phyloP scores from a whole-genome alignment of 768 basidiomycete species.

The Pleurotus sapidus region DNA sequence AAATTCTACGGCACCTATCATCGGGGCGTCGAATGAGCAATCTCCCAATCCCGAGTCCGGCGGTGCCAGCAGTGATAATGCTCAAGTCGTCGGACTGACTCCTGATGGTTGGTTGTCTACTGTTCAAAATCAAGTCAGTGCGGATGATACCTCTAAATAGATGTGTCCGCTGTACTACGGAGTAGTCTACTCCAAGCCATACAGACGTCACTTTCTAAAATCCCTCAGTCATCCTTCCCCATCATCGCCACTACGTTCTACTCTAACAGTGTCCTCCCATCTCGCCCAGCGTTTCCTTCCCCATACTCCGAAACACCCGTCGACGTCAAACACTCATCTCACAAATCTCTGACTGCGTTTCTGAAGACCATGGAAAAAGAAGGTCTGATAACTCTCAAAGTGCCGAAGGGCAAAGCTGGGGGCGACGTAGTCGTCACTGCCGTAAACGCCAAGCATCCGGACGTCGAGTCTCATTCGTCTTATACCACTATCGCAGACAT shows the following conservation, averaged over 20 bases:
- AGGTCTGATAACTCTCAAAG: conserved; percentile 68
- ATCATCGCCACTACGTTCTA: conserved; percentile 77
- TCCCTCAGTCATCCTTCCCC: conserved; percentile 61
- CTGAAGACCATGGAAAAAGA: conserved; percentile 77
- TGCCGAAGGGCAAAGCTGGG: conserved; percentile 34
- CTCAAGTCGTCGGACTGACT: background rate
- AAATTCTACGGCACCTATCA: too few relatives aligned
- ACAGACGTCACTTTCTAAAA: conserved; percentile 39
- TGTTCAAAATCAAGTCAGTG: too few relatives aligned
- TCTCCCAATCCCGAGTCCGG: too few relatives aligned
- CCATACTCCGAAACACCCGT: conserved; percentile 37
- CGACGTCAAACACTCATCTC: conserved; percentile 74
- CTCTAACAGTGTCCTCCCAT: conserved; percentile 73
- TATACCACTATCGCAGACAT: conserved; percentile 66
- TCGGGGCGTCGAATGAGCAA: too few relatives aligned
- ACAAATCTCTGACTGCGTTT: conserved; percentile 82
- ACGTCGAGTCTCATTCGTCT: conserved; percentile 45
- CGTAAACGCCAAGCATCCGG: conserved; percentile 55
- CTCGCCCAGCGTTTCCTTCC: conserved; percentile 67
- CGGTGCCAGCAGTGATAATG: too few relatives aligned
- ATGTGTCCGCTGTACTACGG: conserved; percentile 58
- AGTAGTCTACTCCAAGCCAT: conserved; percentile 68
- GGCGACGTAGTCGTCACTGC: conserved; percentile 48
- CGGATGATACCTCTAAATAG: conserved; percentile 18
- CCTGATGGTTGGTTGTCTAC: conserved; percentile 3